Evolutionary conservation across 345 rosid species (phyloP).

Genomic region (Citrus inodora): DNA sequence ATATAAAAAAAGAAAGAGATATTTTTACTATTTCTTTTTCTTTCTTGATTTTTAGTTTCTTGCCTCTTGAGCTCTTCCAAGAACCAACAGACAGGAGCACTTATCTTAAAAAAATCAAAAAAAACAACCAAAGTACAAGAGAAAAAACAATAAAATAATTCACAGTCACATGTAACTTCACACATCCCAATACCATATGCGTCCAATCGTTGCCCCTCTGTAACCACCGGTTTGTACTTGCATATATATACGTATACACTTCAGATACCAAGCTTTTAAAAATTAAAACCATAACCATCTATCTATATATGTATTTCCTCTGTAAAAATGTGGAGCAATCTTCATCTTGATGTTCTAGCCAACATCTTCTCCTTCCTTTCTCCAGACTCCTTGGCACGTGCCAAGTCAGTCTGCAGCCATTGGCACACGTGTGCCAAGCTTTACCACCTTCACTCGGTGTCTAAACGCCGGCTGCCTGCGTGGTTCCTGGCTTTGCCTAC

Average conservation of each 20-base stretch:
- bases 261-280: not conserved
- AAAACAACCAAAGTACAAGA: constrained; percentile 7
- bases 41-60: not conserved
- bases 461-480: constrained; percentile 20
- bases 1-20: not conserved
- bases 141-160: not conserved
- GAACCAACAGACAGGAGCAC: not conserved
- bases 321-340: constrained; percentile 46
- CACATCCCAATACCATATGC: constrained; percentile 20
- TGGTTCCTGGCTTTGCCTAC: constrained; percentile 56
- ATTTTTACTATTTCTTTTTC: not conserved
- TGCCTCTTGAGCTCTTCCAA: constrained; percentile 24
- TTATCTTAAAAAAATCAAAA: too few species aligned
- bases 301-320: not conserved
- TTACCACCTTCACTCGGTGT: constrained; percentile 8
- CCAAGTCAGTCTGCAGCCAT: constrained; percentile 35
- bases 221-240: constrained; percentile 18
- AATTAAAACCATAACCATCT: not conserved
- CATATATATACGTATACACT: not conserved
- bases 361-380: constrained; percentile 46
- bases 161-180: constrained; percentile 23
- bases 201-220: too few species aligned
- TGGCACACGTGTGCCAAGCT: constrained; percentile 37
- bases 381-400: constrained; percentile 46
- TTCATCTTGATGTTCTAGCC: constrained; percentile 42